Conservation (phyloP, 345 rosid genomes). For the Toxicodendron radicans region DNA sequence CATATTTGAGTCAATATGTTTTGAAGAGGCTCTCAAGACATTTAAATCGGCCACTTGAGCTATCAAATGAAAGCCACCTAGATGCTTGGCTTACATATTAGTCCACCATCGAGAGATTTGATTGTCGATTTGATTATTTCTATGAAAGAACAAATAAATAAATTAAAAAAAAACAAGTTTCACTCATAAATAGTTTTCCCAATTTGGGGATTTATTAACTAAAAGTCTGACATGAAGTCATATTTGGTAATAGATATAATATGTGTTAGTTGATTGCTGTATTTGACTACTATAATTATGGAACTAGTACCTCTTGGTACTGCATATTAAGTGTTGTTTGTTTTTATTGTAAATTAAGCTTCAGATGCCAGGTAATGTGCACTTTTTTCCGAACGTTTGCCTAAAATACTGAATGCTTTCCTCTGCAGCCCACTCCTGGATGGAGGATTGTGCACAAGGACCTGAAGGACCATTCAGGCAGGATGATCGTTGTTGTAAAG, state of each 20-base stretch:
- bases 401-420: neutral
- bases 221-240: neutral
- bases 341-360: neutral
- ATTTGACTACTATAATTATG: neutral
- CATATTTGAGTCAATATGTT: neutral
- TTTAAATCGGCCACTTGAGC: neutral
- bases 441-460: slow-evolving; percentile 44
- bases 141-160: neutral
- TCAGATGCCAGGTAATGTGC: neutral
- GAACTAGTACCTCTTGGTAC: neutral
- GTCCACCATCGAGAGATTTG: neutral
- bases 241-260: neutral
- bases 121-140: neutral
- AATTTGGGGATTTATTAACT: neutral
- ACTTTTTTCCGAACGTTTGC: slow-evolving; percentile 12
- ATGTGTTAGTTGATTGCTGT: neutral
- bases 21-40: neutral
- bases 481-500: slow-evolving; percentile 32
- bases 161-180: neutral
- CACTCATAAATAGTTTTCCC: neutral
- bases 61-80: neutral
- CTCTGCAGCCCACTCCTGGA: slow-evolving; percentile 72
- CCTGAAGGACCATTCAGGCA: slow-evolving; percentile 35
- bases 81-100: neutral
- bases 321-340: neutral